Evolutionary conservation across 2,329 filamentous ascomycete species (phyloP), one percentile per base, ranked within the genome.

Genomic region (Alternaria novae-zelandiae): DNA sequence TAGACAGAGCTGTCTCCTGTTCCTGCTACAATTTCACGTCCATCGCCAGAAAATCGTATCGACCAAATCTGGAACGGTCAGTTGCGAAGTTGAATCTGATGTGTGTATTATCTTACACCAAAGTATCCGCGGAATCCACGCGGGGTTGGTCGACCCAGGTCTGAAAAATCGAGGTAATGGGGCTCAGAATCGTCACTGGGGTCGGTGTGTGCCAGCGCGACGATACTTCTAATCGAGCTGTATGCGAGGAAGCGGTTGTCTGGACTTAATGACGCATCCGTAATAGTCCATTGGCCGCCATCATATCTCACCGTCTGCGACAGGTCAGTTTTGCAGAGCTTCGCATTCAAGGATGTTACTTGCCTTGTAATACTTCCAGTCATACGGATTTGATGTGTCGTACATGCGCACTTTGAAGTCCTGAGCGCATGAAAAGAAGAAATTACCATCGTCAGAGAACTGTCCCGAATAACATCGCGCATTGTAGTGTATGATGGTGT

Each of bases 381-480:
- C 88, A 80, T 96, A 97, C 0, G 95, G 94, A 71, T 97, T 97
- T 2, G 92, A 94, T 0, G 96, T 98, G 79, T 98, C 95, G 80
- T 98, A 99, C 92, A 99, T 94, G 57, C 94, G 91, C 10, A 99
- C 94, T 70, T 89, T 91, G 82, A 97, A 97, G 80, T 98, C 94
- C 79, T 97, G 93, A 10, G 91, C 91, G 74, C 92, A 96, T 6
- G 91, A 90, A 77, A 95, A 98, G 83, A 97, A 98, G 83, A 98
- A 98, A 79, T 97, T 97, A 25, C 96, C 96, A 72, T 99, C 96
- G 68, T 96, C 92, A 0, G 93, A 97, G 78, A 98, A 99, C 77
- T 98, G 95, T 2, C 96, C 96, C 4, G 93, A 97, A 76, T 98
- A 98, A 57, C 96, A 94, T 44, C 93, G 89, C 6, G 90, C 87